Evolutionary conservation across 495 filamentous ascomycete genomes (phyloP).

Genomic region (Aspergillus nanangensis): DNA sequence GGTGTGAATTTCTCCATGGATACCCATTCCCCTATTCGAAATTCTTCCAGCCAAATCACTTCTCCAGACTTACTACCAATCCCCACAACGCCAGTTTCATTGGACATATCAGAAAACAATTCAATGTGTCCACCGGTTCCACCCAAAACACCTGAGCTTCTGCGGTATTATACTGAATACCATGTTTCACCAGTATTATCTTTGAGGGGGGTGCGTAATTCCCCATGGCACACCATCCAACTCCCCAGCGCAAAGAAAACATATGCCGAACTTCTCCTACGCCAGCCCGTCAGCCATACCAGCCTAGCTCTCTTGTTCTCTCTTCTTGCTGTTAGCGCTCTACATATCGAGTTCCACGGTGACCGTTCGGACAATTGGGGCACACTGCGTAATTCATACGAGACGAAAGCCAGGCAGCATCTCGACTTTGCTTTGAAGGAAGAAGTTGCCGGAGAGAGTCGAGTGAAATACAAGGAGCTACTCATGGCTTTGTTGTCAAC

Average conservation of each 20-base stretch:
- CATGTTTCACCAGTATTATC: background rate
- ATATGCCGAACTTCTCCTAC: conserved; percentile 4
- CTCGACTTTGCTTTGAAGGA: conserved; percentile 5
- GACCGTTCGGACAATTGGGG: background rate
- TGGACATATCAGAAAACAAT: background rate
- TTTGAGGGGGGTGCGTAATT: background rate
- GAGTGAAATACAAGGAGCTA: conserved; percentile 13
- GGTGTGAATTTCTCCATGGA: background rate
- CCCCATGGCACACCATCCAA: conserved; percentile 11
- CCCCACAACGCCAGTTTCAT: background rate
- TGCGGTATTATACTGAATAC: conserved; percentile 2
- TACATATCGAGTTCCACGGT: background rate
- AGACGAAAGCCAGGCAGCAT: conserved; percentile 4
- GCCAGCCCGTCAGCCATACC: conserved; percentile 1
- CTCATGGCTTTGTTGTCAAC: conserved; percentile 9
- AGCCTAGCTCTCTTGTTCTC: conserved; percentile 8
- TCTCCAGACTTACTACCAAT: background rate
- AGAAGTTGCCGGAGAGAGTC: background rate
- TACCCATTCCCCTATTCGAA: background rate
- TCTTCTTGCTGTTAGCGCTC: conserved; percentile 4
- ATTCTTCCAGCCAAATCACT: background rate
- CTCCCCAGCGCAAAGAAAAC: conserved; percentile 6
- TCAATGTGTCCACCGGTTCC: background rate
- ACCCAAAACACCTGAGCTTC: conserved; percentile 2
- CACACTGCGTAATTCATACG: background rate